Evolutionary conservation across 768 basidiomycete species (phyloP).

Genomic region (Mycena haematopus): DNA sequence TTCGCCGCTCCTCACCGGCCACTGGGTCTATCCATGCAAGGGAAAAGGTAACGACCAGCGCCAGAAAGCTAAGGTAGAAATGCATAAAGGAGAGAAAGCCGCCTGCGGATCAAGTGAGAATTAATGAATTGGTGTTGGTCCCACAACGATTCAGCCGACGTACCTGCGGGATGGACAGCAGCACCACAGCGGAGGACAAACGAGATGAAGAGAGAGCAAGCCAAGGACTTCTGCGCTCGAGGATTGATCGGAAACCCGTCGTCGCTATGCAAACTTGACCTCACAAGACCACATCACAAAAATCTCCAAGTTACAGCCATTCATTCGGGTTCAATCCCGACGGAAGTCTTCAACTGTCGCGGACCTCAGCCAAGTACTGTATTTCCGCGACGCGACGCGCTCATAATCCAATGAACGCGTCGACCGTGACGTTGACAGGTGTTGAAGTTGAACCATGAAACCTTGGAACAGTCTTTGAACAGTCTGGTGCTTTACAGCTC

Average conservation of each 20-base stretch:
- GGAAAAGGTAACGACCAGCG: conserved; percentile 55
- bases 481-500: no score
- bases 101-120: conserved; percentile 10
- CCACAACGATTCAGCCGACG: neutral
- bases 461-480: no score
- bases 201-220: neutral
- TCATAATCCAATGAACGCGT: neutral
- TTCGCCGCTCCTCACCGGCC: conserved; percentile 37
- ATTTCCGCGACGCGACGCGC: neutral
- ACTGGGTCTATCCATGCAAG: conserved; percentile 40
- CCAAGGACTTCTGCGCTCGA: neutral
- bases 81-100: conserved; percentile 41
- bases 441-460: no score
- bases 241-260: neutral
- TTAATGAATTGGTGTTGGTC: neutral
- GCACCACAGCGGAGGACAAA: conserved; percentile 10
- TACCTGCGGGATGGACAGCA: conserved; percentile 2
- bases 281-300: neutral
- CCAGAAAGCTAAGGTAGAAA: conserved; percentile 38
- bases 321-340: no score
- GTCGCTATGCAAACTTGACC: neutral
- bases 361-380: neutral
- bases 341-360: neutral
- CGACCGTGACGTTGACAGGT: no score
- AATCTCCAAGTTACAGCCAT: no score